Evolutionary conservation across 2,329 filamentous ascomycete species (phyloP).

Genomic region (Colletotrichum eleusines): DNA sequence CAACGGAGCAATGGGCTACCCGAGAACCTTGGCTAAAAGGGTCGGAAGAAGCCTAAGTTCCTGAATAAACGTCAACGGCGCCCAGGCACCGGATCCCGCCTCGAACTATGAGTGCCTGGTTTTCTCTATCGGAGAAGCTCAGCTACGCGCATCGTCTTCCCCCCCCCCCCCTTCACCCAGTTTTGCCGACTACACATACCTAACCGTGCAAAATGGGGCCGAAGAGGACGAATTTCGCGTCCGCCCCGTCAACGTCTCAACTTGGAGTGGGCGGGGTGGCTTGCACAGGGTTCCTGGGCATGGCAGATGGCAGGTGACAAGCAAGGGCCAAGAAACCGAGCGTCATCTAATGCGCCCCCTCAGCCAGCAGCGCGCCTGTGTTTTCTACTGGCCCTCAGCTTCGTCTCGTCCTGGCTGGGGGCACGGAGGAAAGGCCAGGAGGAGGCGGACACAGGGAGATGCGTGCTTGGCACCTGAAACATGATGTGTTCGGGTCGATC

Average conservation of each 20-base stretch:
- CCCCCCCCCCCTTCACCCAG: too few species aligned
- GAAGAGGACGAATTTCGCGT: not conserved
- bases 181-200: not conserved
- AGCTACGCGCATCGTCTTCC: rapidly evolving
- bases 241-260: not conserved
- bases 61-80: not conserved
- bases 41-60: not conserved
- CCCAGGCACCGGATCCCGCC: not conserved
- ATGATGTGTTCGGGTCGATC: constrained; percentile 29
- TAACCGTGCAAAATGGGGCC: not conserved
- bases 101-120: not conserved
- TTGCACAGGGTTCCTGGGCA: constrained; percentile 8
- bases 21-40: not conserved
- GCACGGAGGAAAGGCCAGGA: too few species aligned
- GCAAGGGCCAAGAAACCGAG: constrained; percentile 9
- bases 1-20: not conserved
- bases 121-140: not conserved
- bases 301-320: constrained; percentile 34
- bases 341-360: constrained; percentile 25
- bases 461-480: constrained; percentile 37
- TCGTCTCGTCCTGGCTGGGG: constrained; percentile 16
- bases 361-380: not conserved
- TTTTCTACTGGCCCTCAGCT: constrained; percentile 16
- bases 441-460: not conserved
- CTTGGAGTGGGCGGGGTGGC: not conserved